A percentile compares a stretch with the other conserved stretches of the same genome.
phyloP scores from a whole-genome alignment of 2,329 filamentous ascomycete genomes.

The Exserohilum rostratum region DNA sequence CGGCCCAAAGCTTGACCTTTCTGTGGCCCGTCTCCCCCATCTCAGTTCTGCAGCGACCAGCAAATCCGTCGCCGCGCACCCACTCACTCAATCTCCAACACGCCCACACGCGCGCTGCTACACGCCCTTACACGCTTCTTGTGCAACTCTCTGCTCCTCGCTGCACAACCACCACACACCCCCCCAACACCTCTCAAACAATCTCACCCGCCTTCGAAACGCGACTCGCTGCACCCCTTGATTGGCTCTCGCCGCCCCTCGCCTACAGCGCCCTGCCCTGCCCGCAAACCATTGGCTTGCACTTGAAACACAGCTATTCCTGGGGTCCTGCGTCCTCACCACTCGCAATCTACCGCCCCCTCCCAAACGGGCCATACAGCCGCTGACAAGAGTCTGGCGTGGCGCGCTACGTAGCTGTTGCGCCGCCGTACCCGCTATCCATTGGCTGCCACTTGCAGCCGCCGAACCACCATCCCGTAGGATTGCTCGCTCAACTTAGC shows the following conservation, averaged over 20 bases:
- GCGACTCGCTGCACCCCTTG: slow-evolving; percentile 24
- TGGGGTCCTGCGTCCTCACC: slow-evolving; percentile 32
- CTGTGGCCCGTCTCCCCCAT: no score
- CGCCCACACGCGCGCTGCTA: not conserved
- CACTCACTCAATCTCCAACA: slow-evolving; percentile 1
- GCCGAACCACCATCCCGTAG: slow-evolving; percentile 33
- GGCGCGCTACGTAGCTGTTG: slow-evolving; percentile 39
- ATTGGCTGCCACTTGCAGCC: slow-evolving; percentile 40
- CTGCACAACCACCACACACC: slow-evolving; percentile 21
- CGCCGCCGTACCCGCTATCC: slow-evolving; percentile 19
- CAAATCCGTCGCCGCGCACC: no score
- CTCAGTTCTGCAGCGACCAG: no score
- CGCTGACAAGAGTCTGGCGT: slow-evolving; percentile 35
- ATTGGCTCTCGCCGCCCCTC: slow-evolving; percentile 43
- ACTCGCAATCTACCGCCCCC: slow-evolving; percentile 33
- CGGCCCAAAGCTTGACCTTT: slow-evolving; percentile 11
- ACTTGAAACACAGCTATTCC: slow-evolving; percentile 47
- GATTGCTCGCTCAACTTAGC: slow-evolving; percentile 24
- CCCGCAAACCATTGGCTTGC: slow-evolving; percentile 36
- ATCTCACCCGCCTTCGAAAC: slow-evolving; percentile 40
- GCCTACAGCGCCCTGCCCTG: slow-evolving; percentile 30
- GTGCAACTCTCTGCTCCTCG: no score
- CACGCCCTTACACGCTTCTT: no score
- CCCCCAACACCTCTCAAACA: slow-evolving; percentile 41
- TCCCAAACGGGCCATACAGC: slow-evolving; percentile 42